Percentiles rank a stretch among this genome's conserved stretches.
phyloP scores from a whole-genome alignment of 768 basidiomycete species.

The Russula virescens region DNA sequence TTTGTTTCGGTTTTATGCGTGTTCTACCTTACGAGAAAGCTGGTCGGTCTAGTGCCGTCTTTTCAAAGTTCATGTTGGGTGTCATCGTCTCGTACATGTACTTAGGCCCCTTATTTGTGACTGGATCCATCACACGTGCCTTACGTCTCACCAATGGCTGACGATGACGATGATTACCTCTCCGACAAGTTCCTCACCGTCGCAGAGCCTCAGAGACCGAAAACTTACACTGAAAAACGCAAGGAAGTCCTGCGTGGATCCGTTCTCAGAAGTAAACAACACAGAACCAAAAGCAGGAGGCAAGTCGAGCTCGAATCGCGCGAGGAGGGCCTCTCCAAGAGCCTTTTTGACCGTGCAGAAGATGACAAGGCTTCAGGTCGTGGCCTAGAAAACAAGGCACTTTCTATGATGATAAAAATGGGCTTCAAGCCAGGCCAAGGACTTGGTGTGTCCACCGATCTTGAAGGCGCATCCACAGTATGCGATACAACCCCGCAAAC shows the following conservation, averaged over 20 bases:
- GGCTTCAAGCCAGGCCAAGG: conserved; percentile 83
- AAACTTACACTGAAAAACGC: conserved; percentile 67
- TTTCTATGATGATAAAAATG: conserved; percentile 93
- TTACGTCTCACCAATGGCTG: conserved; percentile 44
- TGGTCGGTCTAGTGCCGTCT: conserved; percentile 17
- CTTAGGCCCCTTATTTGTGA: conserved; percentile 15
- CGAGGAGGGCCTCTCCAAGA: conserved; percentile 72
- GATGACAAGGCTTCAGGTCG: conserved; percentile 50
- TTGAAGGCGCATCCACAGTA: neutral
- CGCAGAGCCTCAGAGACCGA: conserved; percentile 36
- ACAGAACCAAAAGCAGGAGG: conserved; percentile 55
- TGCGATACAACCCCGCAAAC: neutral
- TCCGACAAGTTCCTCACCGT: conserved; percentile 76
- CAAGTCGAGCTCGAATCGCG: conserved; percentile 70
- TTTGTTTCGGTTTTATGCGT: conserved; percentile 19
- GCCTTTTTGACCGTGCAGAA: conserved; percentile 71
- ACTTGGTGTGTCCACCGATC: conserved; percentile 46
- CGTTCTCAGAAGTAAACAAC: conserved; percentile 60
- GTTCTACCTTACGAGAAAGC: conserved; percentile 20
- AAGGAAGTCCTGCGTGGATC: conserved; percentile 57
- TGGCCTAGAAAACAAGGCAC: conserved; percentile 61
- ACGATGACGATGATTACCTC: conserved; percentile 75
- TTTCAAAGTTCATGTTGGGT: conserved; percentile 10
- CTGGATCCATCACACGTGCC: conserved; percentile 20
- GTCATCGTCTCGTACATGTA: conserved; percentile 18